Conservation (phyloP, 164 flowering plant species). For the Kalanchoe fedtschenkoi region DNA sequence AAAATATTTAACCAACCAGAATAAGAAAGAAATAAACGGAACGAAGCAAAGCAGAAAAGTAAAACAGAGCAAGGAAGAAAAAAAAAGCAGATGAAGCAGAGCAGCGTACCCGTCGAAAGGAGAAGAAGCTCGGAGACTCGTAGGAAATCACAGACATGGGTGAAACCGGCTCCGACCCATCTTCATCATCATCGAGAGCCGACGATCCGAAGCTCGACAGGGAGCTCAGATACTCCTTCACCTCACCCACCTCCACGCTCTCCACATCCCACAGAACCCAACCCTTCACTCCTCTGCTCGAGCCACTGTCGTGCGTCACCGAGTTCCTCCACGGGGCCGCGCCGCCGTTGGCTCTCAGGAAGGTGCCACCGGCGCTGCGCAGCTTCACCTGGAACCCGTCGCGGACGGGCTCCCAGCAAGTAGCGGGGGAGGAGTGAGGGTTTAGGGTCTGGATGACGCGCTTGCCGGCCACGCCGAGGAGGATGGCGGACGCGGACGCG, state of each 20-base stretch:
- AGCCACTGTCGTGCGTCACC: conserved; percentile 54
- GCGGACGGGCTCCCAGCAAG: conserved; percentile 46
- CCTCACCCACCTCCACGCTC: conserved; percentile 17
- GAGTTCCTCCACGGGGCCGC: conserved; percentile 71
- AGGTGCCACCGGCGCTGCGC: conserved; percentile 32
- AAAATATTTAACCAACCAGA: too few species aligned
- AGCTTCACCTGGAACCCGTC: conserved; percentile 66
- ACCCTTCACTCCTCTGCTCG: conserved; percentile 14
- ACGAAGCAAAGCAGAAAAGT: background rate
- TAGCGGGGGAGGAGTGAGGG: conserved; percentile 10
- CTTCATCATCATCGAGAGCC: conserved; percentile 21
- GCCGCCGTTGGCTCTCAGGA: conserved; percentile 62
- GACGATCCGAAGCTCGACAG: conserved; percentile 29
- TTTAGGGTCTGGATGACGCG: conserved; percentile 29
- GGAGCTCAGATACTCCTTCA: conserved; percentile 18
- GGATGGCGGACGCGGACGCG: conserved; percentile 39
- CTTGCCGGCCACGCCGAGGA: conserved; percentile 54
- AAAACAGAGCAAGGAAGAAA: background rate
- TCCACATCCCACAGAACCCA: conserved; percentile 73
- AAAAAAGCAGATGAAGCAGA: too few species aligned
- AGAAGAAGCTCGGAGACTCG: conserved; percentile 6
- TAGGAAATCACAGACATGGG: conserved; percentile 18
- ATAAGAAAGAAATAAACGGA: background rate
- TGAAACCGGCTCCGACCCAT: conserved; percentile 21
- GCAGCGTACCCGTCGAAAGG: conserved; percentile 9